Percentiles rank a stretch among this genome's conserved stretches.
phyloP scores from a whole-genome alignment of 1,284 basidiomycete genomes.

The Melampsora medusae region DNA sequence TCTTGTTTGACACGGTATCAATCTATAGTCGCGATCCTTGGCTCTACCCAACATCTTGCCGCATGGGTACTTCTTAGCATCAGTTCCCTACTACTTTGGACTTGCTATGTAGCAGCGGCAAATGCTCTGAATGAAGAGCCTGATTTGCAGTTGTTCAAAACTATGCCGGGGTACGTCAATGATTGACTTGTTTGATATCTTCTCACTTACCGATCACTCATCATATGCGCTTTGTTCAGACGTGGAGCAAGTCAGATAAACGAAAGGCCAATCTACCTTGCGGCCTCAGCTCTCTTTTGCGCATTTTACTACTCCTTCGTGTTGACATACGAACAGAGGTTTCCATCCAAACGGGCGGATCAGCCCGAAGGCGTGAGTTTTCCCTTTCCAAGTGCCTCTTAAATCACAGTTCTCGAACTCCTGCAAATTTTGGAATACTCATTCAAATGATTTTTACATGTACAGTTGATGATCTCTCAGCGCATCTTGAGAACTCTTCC shows the following conservation, averaged over 20 bases:
- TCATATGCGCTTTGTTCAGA: neutral
- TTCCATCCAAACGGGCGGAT: neutral
- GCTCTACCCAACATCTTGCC: conserved; percentile 21
- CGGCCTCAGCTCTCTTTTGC: conserved; percentile 16
- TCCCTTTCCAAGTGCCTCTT: neutral
- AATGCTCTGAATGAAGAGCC: conserved; percentile 34
- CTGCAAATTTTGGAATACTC: no score
- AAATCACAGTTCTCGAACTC: no score
- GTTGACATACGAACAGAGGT: conserved; percentile 18
- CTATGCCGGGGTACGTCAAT: conserved; percentile 16
- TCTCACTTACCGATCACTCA: neutral
- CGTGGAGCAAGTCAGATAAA: conserved; percentile 32
- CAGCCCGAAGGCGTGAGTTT: conserved; percentile 6
- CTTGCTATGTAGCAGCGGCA: conserved; percentile 27
- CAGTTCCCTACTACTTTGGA: conserved; percentile 27
- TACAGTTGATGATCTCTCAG: conserved; percentile 21
- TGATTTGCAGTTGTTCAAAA: conserved; percentile 33
- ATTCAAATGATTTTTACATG: neutral
- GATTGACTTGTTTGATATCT: neutral
- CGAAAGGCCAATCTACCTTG: conserved; percentile 29
- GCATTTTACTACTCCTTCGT: conserved; percentile 24
- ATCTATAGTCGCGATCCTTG: conserved; percentile 13
- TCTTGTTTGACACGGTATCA: conserved; percentile 6
- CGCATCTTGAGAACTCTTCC: conserved; percentile 19
- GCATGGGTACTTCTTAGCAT: conserved; percentile 16